Evolutionary conservation across 2,329 filamentous ascomycete species (phyloP).

Genomic region (Ascocoryne sarcoides): DNA sequence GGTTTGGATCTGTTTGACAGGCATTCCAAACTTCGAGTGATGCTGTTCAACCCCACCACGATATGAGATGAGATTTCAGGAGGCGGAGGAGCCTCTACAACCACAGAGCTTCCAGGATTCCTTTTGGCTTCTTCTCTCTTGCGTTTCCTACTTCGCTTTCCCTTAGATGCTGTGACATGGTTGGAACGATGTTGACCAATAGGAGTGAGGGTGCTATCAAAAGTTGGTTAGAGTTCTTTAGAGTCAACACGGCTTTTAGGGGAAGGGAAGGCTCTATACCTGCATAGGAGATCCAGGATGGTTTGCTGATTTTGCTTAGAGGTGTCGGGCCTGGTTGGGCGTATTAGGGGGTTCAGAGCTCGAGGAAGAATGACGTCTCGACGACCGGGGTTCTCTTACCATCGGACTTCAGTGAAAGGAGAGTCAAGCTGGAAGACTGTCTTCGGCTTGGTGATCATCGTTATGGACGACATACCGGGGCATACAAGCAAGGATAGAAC

Average conservation of each 20-base stretch:
- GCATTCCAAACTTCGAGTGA: constrained; percentile 46
- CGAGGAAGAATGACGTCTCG: background rate
- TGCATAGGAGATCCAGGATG: constrained; percentile 59
- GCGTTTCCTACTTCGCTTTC: constrained; percentile 47
- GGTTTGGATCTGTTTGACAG: constrained; percentile 14
- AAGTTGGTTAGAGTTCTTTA: background rate
- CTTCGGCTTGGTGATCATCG: constrained; percentile 45
- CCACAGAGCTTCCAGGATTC: constrained; percentile 10
- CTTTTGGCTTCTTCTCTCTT: constrained; percentile 36
- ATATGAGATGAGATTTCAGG: constrained; percentile 49
- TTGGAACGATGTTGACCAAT: constrained; percentile 52
- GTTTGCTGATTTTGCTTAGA: constrained; percentile 49
- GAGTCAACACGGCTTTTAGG: background rate
- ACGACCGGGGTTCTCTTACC: constrained; percentile 34
- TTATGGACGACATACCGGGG: background rate
- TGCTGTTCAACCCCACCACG: constrained; percentile 55
- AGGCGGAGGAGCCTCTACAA: constrained; percentile 26
- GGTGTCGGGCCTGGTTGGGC: constrained; percentile 49
- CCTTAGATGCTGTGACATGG: constrained; percentile 49
- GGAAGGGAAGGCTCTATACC: constrained; percentile 35
- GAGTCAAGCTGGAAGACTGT: constrained; percentile 56
- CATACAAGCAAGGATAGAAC: too few species aligned
- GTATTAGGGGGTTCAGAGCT: too few species aligned
- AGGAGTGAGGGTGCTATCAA: constrained; percentile 50
- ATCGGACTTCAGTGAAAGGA: constrained; percentile 51